Base-by-base conservation (phyloP, 176 grass and related monocot species). In the Saccharum officinarum region DNA sequence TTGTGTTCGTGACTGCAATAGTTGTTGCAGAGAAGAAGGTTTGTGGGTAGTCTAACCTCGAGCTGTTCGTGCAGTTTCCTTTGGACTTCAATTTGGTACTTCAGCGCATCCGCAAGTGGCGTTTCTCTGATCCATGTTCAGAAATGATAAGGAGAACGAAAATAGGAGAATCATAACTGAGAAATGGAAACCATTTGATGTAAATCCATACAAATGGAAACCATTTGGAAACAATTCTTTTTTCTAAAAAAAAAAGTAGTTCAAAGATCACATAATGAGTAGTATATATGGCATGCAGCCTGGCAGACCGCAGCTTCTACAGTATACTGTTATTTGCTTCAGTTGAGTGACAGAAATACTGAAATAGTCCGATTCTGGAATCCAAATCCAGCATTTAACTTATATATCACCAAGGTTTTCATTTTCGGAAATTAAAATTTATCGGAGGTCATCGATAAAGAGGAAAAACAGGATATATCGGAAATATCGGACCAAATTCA, bases 41-140 rank as follows among this genome's bases (percentile, higher is more conserved):
- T 81, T 8, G 14, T n/a, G 39, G 3, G 10, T 44, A 82, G 18
- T 31, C 37, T 82, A 28, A 92, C 97, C 90, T 99, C 93, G 30
- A 96, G 84, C 69, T 99, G 93, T 26, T 99, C 88, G 42, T 94
- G 92, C 44, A 92, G 66, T 82, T 94, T 96, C 70, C 93, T 86
- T 52, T 99, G 93, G 17, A 92, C 93, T 86, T 96, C 93, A 61
- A 99, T 94, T 85, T 96, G 93, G 62, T 94, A 91, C 46, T 83
- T 90, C 13, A 96, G 69, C 7, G 93, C 81, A 64, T 99, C 97
- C 0, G 92, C 90, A 6, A 99, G 78, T 52, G 91, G 92, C 2
- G 87, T 91, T 92, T 92, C 93, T 84, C 97, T 96, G 86, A 59
- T 73, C 2, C 22, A 90, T 36, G 39, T 57, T 26, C 17, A 85